Evolutionary conservation across 2,329 filamentous ascomycete species (phyloP).

Genomic region (Magnaporthiopsis rhizophila): DNA sequence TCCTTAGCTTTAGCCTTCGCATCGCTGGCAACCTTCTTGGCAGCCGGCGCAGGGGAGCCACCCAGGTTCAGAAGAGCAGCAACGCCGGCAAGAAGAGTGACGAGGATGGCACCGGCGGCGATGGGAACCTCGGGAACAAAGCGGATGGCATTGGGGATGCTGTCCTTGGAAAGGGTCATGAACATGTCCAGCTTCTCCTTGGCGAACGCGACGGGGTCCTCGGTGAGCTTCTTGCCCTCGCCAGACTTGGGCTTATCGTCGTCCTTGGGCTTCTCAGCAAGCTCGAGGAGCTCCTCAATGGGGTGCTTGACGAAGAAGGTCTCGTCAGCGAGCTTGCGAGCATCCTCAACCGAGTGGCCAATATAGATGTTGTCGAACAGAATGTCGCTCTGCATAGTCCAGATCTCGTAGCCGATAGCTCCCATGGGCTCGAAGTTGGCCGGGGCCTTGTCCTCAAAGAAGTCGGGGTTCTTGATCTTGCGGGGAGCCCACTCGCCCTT

Average conservation of each 20-base stretch:
- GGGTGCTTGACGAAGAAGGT: slow-evolving; percentile 84
- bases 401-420: slow-evolving; percentile 97
- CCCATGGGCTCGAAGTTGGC: slow-evolving; percentile 97
- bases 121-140: slow-evolving; percentile 88
- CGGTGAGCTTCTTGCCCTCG: slow-evolving; percentile 63
- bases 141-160: slow-evolving; percentile 77
- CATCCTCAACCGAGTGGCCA: slow-evolving; percentile 91
- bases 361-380: slow-evolving; percentile 99
- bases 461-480: slow-evolving; percentile 95
- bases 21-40: slow-evolving; percentile 62
- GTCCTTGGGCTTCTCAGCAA: slow-evolving; percentile 70
- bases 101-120: slow-evolving; percentile 65
- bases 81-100: slow-evolving; percentile 60
- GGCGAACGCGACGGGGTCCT: slow-evolving; percentile 81
- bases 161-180: slow-evolving; percentile 69
- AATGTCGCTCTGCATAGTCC: slow-evolving; percentile 99
- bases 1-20: slow-evolving; percentile 66
- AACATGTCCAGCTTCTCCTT: slow-evolving; percentile 93
- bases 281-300: slow-evolving; percentile 72
- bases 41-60: slow-evolving; percentile 57
- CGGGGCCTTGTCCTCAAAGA: slow-evolving; percentile 94
- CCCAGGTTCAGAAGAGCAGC: slow-evolving; percentile 48
- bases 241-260: slow-evolving; percentile 31
- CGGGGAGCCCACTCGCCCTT: slow-evolving; percentile 91
- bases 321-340: slow-evolving; percentile 79